Evolutionary conservation across 2,329 filamentous ascomycete species (phyloP), one percentile per base, ranked within the genome.

Genomic region (Talaromyces islandicus): DNA sequence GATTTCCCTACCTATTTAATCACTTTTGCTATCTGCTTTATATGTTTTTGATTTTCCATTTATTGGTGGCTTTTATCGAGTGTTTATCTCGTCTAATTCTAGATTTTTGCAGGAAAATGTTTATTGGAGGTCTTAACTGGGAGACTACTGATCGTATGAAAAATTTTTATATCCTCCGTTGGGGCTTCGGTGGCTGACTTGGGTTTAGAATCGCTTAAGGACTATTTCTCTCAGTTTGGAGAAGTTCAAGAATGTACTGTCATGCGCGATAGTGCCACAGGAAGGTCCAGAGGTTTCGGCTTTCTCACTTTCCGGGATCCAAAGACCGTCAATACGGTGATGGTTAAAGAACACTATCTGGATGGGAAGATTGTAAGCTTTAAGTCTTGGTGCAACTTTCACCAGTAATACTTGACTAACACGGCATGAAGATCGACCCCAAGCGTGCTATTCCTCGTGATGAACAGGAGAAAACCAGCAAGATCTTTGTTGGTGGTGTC

Each of bases 261-360:
- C n/a, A 99, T 99, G 94, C 86, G 94, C 65, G 94, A 99, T 76
- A 92, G 92, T 63, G 89, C 90, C 55, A 96, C 92, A 10, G 94
- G 94, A 50, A 88, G 94, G 64, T 97, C 94, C 30, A 87, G 94
- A 76, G 94, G 94, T 25, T 99, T 99, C 69, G 94, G 94, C 30
- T 99, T 99, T 78, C 82, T 99, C 63, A 99, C 94, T 0, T 99
- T 99, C 82, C 95, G 91, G 73, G 94, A 99, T 71, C 89, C 94
- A 54, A 96, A 96, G 79, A 96, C 91, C 4, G 94, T 99, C 66
- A 99, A 99, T 73, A 96, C 92, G 66, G 94, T 99, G 65, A 99
- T 99, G 94, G 94, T 99, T 64, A 99, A 99, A 78, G 94, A 99
- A 74, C 94, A 99, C 75, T 96, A 93, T 68, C 84, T 99, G 24